Conservation (phyloP, 306 rosid species). For the Rosa lucieae region DNA sequence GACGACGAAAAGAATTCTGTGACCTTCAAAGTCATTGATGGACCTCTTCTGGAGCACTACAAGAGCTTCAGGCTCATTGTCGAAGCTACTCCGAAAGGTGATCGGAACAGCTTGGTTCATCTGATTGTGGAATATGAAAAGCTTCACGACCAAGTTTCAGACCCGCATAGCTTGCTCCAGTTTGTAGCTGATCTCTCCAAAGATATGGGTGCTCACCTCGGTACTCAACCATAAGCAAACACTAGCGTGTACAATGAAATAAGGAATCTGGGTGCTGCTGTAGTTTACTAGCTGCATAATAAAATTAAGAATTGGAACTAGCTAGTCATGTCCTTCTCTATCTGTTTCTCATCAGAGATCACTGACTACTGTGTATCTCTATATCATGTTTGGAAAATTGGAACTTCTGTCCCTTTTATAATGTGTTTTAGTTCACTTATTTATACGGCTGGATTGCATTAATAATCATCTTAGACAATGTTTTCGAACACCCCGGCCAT, state of each 20-base stretch:
- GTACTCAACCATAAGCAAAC: not conserved
- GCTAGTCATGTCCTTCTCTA: not conserved
- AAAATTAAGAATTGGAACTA: not conserved
- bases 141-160: constrained; percentile 26
- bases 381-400: not conserved
- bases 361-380: not conserved
- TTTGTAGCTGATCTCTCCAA: too few relatives aligned
- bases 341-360: too few relatives aligned
- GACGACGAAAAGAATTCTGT: constrained; percentile 16
- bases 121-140: constrained; percentile 45
- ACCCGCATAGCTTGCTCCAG: constrained; percentile 28
- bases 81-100: constrained; percentile 24
- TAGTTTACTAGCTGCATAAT: too few relatives aligned
- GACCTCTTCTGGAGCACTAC: constrained; percentile 31
- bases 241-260: not conserved
- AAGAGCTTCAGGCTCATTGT: constrained; percentile 25
- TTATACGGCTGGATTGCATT: too few relatives aligned
- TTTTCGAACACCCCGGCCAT: too few relatives aligned
- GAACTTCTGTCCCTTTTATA: not conserved
- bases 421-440: too few relatives aligned
- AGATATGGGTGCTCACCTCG: constrained; percentile 29
- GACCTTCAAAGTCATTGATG: constrained; percentile 37
- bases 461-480: too few relatives aligned
- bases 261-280: not conserved
- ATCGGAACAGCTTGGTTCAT: constrained; percentile 28